Evolutionary conservation across 106 monocot species (phyloP), one percentile per base, ranked within the genome.

Genomic region (Cymbidium sinense): DNA sequence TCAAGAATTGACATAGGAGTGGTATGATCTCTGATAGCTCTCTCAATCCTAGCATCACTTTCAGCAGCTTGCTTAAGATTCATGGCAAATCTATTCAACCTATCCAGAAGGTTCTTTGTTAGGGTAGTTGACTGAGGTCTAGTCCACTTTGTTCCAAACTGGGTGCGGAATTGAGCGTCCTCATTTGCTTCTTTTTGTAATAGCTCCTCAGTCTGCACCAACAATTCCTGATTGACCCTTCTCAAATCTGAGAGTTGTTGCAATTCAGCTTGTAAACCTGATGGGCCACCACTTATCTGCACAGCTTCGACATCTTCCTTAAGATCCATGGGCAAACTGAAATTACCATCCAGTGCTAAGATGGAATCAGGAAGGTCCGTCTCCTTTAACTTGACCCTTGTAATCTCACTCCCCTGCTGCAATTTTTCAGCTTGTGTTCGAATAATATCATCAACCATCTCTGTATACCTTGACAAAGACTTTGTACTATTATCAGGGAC

Each of bases 51-150:
- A 29, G 84, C 88, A 87, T 95, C 95, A 83, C 95, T 95, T 43
- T 95, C 95, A 69, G 83, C 51, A 25, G 95, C 95, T 87, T 88
- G 90, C 76, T 93, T 95, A 64, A 95, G 82, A 84, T 95, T 95
- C 55, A 77, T 84, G 43, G 95, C 95, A 81, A 95, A 93, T 37
- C 80, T 87, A 74, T 95, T 95, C 82, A 95, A 74, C 41, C 95
- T 86, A 81, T 95, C 95, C 35, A 88, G 85, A 71, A 95, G 58
- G 61, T 90, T 95, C 82, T 93, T 95, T 30, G 95, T 93, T 75
- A 95, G 47, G 70, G 95, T 93, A 78, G 82, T 90, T 10, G 95
- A 95, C 67, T 87, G 90, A 72, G 93, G 90, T 75, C 95, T 87
- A 30, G 87, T 86, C 93, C 90, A 93, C 50, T 85, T 77, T 52